Evolutionary conservation across 106 monocot species (phyloP), one percentile per base, ranked within the genome.

Genomic region (Cymbidium sinense): DNA sequence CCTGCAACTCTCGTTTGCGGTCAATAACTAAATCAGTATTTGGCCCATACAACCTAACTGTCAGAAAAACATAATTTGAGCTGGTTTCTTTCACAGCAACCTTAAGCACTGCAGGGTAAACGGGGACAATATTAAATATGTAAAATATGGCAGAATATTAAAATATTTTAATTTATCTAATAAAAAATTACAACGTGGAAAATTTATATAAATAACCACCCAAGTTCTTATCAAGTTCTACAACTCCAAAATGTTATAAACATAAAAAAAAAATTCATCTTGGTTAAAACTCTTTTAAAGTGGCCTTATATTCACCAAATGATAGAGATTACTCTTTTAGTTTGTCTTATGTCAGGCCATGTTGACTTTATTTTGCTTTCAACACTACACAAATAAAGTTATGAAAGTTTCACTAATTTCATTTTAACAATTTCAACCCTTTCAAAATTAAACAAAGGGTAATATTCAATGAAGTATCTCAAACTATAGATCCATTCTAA

Each of bases 1-100:
- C 98, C 88, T 92, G 79, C 72, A 98, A 70, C 73, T 98, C 98
- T 80, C 94, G 73, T 75, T 94, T 81, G 28, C 98, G 94, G 79
- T 98, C 94, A 86, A 98, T 94, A 70, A 98, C 91, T 34, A 94
- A 81, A 39, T 98, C 98, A 21, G 98, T 94, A 71, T 94, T 98
- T 70, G 98, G 98, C 52, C 98, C 98, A 81, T 98, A 98, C 64
- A 98, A 78, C 31, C 98, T 85, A 78, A 92, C 92, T 20, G 94
- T 92, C 75, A 92, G 51, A 79, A 61, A 73, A 75, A 75, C 74
- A 64, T 76, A 70, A 64, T 77, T 79, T 10, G 73, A 86, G 81
- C 62, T 80, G 43, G 79, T 80, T 80, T 94, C 88, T 81, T 74
- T 82, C 25, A 90, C 87, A 70, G 90, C 79, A 9, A 92, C 94